phyloP scores from a whole-genome alignment of 139 green algal species.

The Mychonastes homosphaera region DNA sequence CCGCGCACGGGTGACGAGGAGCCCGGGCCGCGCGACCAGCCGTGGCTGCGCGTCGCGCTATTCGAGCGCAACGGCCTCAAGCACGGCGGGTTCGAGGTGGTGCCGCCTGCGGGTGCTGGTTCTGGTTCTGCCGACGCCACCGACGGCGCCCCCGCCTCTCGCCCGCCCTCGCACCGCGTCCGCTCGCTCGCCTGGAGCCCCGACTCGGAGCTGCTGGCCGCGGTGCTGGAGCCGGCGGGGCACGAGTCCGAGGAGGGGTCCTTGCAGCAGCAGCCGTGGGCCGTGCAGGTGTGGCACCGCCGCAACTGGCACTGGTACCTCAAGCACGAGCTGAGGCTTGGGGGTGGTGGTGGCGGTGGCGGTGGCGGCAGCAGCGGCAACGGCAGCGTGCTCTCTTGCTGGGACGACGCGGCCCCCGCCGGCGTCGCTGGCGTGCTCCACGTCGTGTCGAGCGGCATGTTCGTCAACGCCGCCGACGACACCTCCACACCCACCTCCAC shows the following conservation, averaged over 20 bases:
- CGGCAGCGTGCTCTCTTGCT: conserved; percentile 16
- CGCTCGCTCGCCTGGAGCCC: conserved; percentile 55
- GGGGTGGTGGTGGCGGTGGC: background rate
- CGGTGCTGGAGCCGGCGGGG: conserved; percentile 29
- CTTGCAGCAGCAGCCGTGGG: conserved; percentile 4
- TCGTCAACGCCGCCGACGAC: conserved; percentile 17
- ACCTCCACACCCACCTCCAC: conserved; percentile 15
- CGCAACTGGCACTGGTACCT: conserved; percentile 96
- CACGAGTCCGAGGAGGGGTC: background rate
- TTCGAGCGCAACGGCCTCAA: conserved; percentile 85
- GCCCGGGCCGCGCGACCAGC: background rate
- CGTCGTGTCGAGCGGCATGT: conserved; percentile 14
- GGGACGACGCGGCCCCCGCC: conserved; percentile 46
- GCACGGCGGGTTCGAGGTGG: conserved; percentile 71
- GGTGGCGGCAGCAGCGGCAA: background rate
- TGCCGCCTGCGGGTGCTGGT: conserved; percentile 1
- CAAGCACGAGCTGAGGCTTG: conserved; percentile 53
- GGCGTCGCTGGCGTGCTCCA: conserved; percentile 37
- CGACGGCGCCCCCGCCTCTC: background rate
- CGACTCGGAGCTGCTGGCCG: conserved; percentile 72
- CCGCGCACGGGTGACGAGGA: background rate
- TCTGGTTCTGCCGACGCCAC: background rate
- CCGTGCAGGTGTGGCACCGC: conserved; percentile 80
- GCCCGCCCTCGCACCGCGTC: background rate
- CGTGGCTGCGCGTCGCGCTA: conserved; percentile 45